These are phyloP conservation scores for Chimonanthus salicifolius DNA, from an alignment of 164 flowering plant species.

Conservation along the genomic window DNA sequence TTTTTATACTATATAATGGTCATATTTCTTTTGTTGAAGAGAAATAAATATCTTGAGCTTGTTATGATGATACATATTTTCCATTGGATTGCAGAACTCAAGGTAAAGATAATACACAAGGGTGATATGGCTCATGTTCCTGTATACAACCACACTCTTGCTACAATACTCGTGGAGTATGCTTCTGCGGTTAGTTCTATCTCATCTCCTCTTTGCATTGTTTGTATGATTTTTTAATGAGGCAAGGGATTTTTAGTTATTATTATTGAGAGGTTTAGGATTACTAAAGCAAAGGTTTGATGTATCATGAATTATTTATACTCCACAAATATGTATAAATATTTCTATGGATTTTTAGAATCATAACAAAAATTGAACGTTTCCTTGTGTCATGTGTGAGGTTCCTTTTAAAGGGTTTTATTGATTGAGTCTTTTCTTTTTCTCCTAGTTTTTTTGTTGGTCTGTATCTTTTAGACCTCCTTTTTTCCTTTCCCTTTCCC, in stretches of 20 bases:
- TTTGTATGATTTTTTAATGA: not conserved
- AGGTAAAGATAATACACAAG: slow-evolving; percentile 18
- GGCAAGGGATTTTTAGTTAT: not conserved
- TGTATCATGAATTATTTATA: not conserved
- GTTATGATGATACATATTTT: not conserved
- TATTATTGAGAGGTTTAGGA: not conserved
- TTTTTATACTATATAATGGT: too few species aligned
- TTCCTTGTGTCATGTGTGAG: not conserved
- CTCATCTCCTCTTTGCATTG: not conserved
- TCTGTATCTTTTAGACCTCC: too few species aligned
- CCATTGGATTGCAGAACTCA: slow-evolving; percentile 37
- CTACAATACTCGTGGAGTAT: slow-evolving; percentile 73
- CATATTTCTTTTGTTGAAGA: not conserved
- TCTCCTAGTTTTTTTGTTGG: too few species aligned
- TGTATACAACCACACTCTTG: slow-evolving; percentile 77
- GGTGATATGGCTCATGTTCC: slow-evolving; percentile 15
- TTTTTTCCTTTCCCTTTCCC: too few species aligned
- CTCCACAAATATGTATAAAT: not conserved
- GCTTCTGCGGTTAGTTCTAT: slow-evolving; percentile 78
- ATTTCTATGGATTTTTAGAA: too few species aligned
- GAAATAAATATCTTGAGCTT: not conserved
- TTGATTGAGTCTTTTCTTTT: not conserved
- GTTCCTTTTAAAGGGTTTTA: not conserved
- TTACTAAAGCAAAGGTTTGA: not conserved
- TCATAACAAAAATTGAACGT: not conserved